phyloP scores from a whole-genome alignment of 169 alveolate genomes.

The Cryptosporidium canis region DNA sequence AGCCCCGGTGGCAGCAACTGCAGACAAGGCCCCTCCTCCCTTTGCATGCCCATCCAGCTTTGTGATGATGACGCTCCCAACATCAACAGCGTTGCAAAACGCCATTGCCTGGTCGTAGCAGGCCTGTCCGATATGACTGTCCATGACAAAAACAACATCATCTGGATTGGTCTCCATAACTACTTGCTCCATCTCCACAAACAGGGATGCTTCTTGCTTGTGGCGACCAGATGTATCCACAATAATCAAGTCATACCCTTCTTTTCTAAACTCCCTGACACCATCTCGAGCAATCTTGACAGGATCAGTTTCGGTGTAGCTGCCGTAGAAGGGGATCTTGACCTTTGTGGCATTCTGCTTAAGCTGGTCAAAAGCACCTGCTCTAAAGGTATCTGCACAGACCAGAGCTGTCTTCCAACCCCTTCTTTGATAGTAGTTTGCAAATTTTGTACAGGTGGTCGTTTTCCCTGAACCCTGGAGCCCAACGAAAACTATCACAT shows the following conservation, averaged over 20 bases:
- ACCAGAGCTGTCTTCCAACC: slow-evolving; percentile 98
- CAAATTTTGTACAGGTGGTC: slow-evolving; percentile 99
- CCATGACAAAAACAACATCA: slow-evolving; percentile 97
- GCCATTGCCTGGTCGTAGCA: slow-evolving; percentile 99
- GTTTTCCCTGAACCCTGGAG: slow-evolving; percentile 99
- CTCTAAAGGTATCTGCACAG: slow-evolving; percentile 99
- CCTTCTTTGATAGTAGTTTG: slow-evolving; percentile 94
- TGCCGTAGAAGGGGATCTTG: slow-evolving; percentile 98
- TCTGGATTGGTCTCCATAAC: slow-evolving; percentile 90
- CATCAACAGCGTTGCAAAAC: slow-evolving; percentile 94
- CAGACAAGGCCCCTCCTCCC: slow-evolving; percentile 99
- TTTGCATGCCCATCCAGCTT: slow-evolving; percentile 99
- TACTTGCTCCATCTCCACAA: slow-evolving; percentile 98
- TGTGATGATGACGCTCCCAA: slow-evolving; percentile 98
- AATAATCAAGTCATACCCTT: slow-evolving; percentile 95
- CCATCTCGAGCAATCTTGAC: slow-evolving; percentile 99
- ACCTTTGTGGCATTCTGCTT: slow-evolving; percentile 99
- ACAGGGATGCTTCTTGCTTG: slow-evolving; percentile 97
- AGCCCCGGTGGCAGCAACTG: slow-evolving; percentile 96
- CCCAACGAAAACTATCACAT: slow-evolving; percentile 99
- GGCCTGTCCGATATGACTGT: slow-evolving; percentile 98
- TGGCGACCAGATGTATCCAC: slow-evolving; percentile 99
- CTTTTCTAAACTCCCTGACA: slow-evolving; percentile 92
- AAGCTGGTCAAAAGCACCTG: slow-evolving; percentile 99
- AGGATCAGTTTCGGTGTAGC: slow-evolving; percentile 98